phyloP scores from a whole-genome alignment of 106 monocot genomes.

The Ottelia alismoides region DNA sequence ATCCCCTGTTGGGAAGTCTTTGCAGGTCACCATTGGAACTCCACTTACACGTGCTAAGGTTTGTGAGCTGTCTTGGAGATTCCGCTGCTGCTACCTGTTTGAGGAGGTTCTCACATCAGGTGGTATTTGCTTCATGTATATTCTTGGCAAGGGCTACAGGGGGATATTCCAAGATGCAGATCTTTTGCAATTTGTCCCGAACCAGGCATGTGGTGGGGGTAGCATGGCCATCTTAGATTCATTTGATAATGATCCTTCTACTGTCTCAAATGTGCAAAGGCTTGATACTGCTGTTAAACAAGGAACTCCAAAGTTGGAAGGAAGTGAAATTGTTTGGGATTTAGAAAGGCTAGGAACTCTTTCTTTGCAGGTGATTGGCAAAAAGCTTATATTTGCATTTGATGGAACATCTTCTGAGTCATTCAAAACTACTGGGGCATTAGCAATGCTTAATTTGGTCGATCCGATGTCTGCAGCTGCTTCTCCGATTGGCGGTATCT shows the following conservation, averaged over 20 bases:
- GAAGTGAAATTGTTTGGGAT: constrained; percentile 97
- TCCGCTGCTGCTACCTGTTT: constrained; percentile 92
- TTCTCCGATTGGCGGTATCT: constrained; percentile 94
- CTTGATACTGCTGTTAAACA: constrained; percentile 53
- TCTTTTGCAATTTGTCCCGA: constrained; percentile 89
- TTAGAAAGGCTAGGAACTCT: constrained; percentile 67
- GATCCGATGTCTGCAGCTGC: constrained; percentile 94
- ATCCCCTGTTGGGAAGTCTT: constrained; percentile 75
- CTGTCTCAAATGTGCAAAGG: constrained; percentile 49
- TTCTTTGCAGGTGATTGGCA: constrained; percentile 73
- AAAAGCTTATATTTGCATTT: constrained; percentile 96
- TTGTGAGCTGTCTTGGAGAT: constrained; percentile 66
- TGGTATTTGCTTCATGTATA: constrained; percentile 88
- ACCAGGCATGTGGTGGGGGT: constrained; percentile 93
- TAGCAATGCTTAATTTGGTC: constrained; percentile 90
- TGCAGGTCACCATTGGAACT: constrained; percentile 88
- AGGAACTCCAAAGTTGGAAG: constrained; percentile 48
- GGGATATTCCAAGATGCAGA: constrained; percentile 95
- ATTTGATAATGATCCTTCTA: constrained; percentile 51
- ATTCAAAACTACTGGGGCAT: constrained; percentile 68
- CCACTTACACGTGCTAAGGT: constrained; percentile 47
- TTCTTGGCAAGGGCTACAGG: constrained; percentile 92
- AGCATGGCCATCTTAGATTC: constrained; percentile 96
- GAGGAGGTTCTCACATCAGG: constrained; percentile 94
- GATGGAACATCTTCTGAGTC: constrained; percentile 89